Percentiles rank a stretch among this genome's conserved stretches.
Conservation (phyloP, 371 early-diverging fungal species). For the Zychaea mexicana region DNA sequence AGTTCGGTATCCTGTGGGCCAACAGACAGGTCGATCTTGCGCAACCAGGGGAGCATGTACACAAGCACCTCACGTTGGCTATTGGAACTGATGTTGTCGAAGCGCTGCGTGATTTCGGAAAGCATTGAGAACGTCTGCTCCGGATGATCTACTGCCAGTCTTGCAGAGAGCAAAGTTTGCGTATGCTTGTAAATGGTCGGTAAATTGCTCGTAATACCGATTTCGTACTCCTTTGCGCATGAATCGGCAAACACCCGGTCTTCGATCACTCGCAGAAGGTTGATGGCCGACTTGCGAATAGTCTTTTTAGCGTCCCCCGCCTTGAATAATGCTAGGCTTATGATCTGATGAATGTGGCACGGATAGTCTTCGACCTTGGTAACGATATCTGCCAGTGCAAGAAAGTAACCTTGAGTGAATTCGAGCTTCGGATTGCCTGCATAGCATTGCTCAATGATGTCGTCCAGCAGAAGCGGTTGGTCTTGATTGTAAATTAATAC, state of each 20-base stretch:
- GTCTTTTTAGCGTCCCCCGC: slow-evolving; percentile 74
- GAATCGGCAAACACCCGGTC: slow-evolving; percentile 65
- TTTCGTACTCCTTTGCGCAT: slow-evolving; percentile 68
- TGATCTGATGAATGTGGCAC: slow-evolving; percentile 63
- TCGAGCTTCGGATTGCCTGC: slow-evolving; percentile 62
- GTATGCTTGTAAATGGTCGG: slow-evolving; percentile 85
- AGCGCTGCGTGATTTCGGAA: slow-evolving; percentile 79
- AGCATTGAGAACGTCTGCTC: slow-evolving; percentile 75
- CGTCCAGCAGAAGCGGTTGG: slow-evolving; percentile 65
- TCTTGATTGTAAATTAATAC: slow-evolving; percentile 73
- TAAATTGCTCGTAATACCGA: slow-evolving; percentile 76
- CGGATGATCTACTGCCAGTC: slow-evolving; percentile 67
- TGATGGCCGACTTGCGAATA: slow-evolving; percentile 78
- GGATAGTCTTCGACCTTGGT: slow-evolving; percentile 59
- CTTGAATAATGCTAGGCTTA: slow-evolving; percentile 84
- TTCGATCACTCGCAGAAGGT: slow-evolving; percentile 76
- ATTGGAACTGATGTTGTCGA: slow-evolving; percentile 67
- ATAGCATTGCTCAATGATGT: slow-evolving; percentile 76
- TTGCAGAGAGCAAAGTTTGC: slow-evolving; percentile 68
- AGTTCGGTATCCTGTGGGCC: slow-evolving; percentile 53
- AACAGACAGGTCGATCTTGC: slow-evolving; percentile 69
- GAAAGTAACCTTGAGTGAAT: slow-evolving; percentile 76
- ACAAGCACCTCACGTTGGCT: slow-evolving; percentile 71
- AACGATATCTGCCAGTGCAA: slow-evolving; percentile 71
- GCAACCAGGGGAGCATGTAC: slow-evolving; percentile 87